Evolutionary conservation across 2,329 filamentous ascomycete species (phyloP).

Genomic region (Orbilia ellipsospora): DNA sequence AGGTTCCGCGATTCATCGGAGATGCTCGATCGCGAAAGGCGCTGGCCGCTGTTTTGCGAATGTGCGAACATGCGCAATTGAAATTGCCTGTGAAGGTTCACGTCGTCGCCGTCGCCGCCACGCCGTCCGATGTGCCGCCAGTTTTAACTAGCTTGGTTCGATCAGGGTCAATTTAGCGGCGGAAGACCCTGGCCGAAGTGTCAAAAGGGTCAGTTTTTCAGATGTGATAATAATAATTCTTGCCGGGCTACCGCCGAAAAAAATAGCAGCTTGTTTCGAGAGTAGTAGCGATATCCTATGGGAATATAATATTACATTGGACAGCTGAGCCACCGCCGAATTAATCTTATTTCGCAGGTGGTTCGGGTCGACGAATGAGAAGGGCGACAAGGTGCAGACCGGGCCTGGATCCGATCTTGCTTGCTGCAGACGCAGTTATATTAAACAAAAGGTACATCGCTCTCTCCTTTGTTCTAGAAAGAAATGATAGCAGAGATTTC

Average conservation of each 20-base stretch:
- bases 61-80: not conserved
- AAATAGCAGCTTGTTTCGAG: no score
- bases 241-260: not conserved
- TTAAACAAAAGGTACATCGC: no score
- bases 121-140: conserved; percentile 40
- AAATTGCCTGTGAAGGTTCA: not conserved
- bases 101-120: conserved; percentile 15
- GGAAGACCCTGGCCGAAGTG: conserved; percentile 29
- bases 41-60: not conserved
- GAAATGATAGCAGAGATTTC: not conserved
- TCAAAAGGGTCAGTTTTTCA: not conserved
- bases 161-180: conserved; percentile 25
- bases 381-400: conserved; percentile 5
- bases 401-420: conserved; percentile 23
- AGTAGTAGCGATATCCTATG: no score
- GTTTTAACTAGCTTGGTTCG: conserved; percentile 6
- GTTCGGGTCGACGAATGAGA: not conserved
- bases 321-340: conserved; percentile 2
- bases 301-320: not conserved
- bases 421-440: conserved; percentile 8
- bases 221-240: conserved; percentile 32
- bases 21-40: not conserved
- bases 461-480: no score
- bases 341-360: not conserved
- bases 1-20: not conserved